Base-by-base conservation (phyloP, 371 early-diverging fungal species). In the Nematocida major region DNA sequence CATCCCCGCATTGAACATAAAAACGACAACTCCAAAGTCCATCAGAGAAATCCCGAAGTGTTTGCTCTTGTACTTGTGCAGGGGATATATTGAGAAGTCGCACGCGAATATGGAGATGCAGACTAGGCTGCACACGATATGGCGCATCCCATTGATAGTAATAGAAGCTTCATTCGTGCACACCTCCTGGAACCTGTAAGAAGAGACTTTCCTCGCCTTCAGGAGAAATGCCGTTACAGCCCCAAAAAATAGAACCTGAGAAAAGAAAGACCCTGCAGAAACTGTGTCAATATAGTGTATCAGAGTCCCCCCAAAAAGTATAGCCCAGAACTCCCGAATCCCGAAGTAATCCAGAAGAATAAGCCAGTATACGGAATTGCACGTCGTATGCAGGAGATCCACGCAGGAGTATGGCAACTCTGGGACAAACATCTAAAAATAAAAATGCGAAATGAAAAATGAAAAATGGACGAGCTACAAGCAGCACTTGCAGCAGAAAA, bases 11-110 rank as follows among this genome's bases (percentile, higher is more conserved):
- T 80, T 80, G 30, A 78, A 76, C 39, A 83, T 61, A 66, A 81
- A 84, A 7, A 66, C 68, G 5, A 76, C 80, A n/a, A 84, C 80
- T 15, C 85, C 85, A 22, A 83, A 66, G 66, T 84, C 85, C 85
- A 84, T 84, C 30, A 83, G 45, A 24, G 63, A 61, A 2, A 80
- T 57, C 48, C 82, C 82, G 78, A 67, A 80, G 54, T 57, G 59
- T n/a, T 69, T 40, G 3, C 59, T 49, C 53, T 84, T 84, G 13
- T 30, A 20, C 69, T 82, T 80, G 50, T 67, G 50, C 20, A 11
- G 4, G 5, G 78, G 76, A 69, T 59, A 83, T 15, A 84, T 49
- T 5, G 22, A 13, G 66, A 82, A 84, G 57, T 84, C 84, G 34
- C 67, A 81, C 13, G 66, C 63, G 48, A 81, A 81, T 26, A 84